Conservation (phyloP, 768 basidiomycete genomes). For the Tulasnella calospora region DNA sequence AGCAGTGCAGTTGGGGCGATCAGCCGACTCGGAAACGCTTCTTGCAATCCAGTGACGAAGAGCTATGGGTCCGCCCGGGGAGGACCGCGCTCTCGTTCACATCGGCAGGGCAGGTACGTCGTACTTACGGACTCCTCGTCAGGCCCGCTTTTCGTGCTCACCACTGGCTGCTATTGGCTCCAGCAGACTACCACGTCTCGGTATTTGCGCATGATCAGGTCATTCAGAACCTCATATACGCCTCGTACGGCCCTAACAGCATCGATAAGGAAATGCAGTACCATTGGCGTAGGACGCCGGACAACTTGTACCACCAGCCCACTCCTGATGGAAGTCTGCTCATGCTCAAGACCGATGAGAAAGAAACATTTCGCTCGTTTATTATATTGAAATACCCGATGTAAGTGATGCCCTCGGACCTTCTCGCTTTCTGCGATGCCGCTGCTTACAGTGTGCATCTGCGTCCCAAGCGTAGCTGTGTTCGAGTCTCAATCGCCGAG, state of each 20-base stretch:
- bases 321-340: constrained; percentile 73
- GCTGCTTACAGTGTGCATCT: constrained; percentile 6
- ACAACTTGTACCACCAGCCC: constrained; percentile 75
- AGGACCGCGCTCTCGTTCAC: constrained; percentile 49
- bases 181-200: constrained; percentile 79
- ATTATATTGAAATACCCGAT: constrained; percentile 58
- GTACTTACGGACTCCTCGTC: background rate
- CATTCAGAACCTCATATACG: constrained; percentile 81
- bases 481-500: constrained; percentile 53
- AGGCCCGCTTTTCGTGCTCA: background rate
- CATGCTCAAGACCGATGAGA: constrained; percentile 48
- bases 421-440: background rate
- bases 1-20: constrained; percentile 59
- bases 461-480: constrained; percentile 61
- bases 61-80: constrained; percentile 42
- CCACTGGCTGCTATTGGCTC: background rate
- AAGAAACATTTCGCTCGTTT: constrained; percentile 48
- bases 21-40: background rate
- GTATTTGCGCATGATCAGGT: constrained; percentile 54
- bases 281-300: constrained; percentile 68
- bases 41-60: constrained; percentile 30
- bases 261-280: constrained; percentile 70
- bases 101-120: constrained; percentile 61
- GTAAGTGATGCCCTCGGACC: constrained; percentile 42
- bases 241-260: constrained; percentile 88